phyloP scores from a whole-genome alignment of 768 basidiomycete genomes.

The Leccinum rimulosum region DNA sequence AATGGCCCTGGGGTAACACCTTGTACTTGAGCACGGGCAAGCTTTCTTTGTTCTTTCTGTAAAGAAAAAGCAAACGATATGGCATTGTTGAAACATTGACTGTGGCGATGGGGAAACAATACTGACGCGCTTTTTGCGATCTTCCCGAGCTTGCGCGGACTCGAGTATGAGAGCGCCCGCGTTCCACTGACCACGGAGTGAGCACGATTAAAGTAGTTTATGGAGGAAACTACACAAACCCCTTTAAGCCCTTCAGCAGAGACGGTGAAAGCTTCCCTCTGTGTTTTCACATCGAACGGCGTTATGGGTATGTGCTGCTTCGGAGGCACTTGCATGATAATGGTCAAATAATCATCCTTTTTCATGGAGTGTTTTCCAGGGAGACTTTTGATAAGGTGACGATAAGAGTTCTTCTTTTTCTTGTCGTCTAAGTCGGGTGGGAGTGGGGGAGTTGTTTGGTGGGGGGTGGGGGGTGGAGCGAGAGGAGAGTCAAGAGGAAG shows the following conservation, averaged over 20 bases:
- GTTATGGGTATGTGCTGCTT: constrained; percentile 65
- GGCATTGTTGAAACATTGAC: constrained; percentile 9
- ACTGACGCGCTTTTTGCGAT: constrained; percentile 74
- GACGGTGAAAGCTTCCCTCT: constrained; percentile 70
- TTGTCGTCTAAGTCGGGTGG: constrained; percentile 54
- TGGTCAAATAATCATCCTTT: constrained; percentile 71
- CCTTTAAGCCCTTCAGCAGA: constrained; percentile 71
- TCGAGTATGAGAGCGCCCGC: constrained; percentile 56
- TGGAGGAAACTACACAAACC: constrained; percentile 42
- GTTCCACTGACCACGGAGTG: constrained; percentile 56
- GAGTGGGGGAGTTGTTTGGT: constrained; percentile 39
- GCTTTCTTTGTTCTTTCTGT: constrained; percentile 72
- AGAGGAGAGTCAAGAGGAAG: constrained; percentile 35
- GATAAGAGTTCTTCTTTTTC: constrained; percentile 78
- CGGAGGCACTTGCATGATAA: constrained; percentile 63
- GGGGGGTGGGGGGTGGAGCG: constrained; percentile 28
- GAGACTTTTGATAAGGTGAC: constrained; percentile 70
- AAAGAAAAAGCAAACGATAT: constrained; percentile 3
- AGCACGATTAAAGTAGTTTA: constrained; percentile 7
- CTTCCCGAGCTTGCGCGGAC: constrained; percentile 73
- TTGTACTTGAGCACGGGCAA: constrained; percentile 54
- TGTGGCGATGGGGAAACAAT: constrained; percentile 1
- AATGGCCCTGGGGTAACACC: constrained; percentile 22
- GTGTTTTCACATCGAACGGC: constrained; percentile 63
- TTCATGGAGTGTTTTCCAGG: constrained; percentile 81